These are phyloP conservation scores for Fusarium dlaminii DNA, from an alignment of 2,329 filamentous ascomycete species.

Conservation along the genomic window DNA sequence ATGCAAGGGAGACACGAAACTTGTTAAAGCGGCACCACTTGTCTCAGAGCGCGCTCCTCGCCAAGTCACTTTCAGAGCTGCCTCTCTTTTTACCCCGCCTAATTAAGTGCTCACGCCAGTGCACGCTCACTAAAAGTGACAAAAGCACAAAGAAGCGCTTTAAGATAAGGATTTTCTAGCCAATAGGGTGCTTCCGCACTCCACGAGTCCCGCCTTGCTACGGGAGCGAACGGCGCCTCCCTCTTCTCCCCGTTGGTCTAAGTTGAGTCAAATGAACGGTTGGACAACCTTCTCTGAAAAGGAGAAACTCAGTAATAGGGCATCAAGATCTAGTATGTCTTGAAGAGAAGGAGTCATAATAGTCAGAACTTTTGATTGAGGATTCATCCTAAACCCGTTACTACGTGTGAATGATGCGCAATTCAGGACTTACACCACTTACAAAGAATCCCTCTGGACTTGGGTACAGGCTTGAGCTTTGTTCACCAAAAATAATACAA, in stretches of 20 bases:
- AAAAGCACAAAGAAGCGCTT: conserved; percentile 20
- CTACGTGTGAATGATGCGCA: neutral
- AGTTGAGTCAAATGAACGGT: conserved; percentile 12
- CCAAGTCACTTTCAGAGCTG: conserved; percentile 37
- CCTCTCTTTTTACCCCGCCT: conserved; percentile 37
- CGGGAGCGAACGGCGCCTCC: conserved; percentile 33
- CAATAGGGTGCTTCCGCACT: conserved; percentile 37
- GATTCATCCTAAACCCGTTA: neutral
- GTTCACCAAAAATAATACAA: neutral
- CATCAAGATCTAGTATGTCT: neutral
- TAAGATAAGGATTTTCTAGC: conserved; percentile 1
- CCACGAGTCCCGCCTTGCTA: neutral
- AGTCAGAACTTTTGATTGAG: neutral
- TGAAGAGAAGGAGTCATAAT: neutral
- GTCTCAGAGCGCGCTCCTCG: conserved; percentile 31
- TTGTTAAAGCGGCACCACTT: conserved; percentile 38
- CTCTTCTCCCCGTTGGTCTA: conserved; percentile 4
- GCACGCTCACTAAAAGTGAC: conserved; percentile 40
- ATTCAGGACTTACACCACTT: neutral
- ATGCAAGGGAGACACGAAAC: conserved; percentile 14
- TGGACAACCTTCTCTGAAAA: neutral
- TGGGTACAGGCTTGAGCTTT: neutral
- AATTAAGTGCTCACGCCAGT: conserved; percentile 37
- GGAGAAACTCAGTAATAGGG: neutral
- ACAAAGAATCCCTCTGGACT: neutral